Base-by-base conservation (phyloP, 176 grass and related monocot genomes). In the Avena sativa region DNA sequence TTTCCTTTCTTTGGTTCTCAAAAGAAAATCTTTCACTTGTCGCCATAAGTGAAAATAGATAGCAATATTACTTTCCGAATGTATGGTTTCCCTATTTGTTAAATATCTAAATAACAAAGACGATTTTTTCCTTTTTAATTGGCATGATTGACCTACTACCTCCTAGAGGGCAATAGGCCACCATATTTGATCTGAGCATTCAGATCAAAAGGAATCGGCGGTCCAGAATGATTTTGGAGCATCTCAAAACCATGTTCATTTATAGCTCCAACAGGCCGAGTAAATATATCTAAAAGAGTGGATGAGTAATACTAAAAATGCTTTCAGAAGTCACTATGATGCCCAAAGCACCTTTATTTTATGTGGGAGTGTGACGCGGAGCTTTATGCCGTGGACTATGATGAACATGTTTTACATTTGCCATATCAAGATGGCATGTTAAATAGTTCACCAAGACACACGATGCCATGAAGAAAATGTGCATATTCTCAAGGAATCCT, bases 381-480 rank as follows among this genome's bases (percentile, higher is more conserved):
- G 26, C 3, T 66, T 75, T 61, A 57, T 64, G 8, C 17, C 23
- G 19, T 15, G 9, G 26, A 59, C 6, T 48, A 28, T 49, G 50
- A 43, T 15, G 47, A 74, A 25, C 49, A 73, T 40, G 56, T 52
- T 14, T 51, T 23, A 70, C n/a, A 12, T 34, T 82, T 58, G 10
- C 71, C 11, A 32, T 21, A 73, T 34, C 62, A 71, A 69, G 26
- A 83, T 78, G 20, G 26, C 19, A 53, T 65, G 17, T 26, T 28
- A 49, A 50, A 79, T 44, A 21, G 43, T 72, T 86, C 17, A 79
- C 15, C 15, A 61, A 28, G 55, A 78, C 32, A 78, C 74, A 77
- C 4, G 25, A 23, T 9, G 3, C 34, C 20, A 28, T 20, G 19
- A 85, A 20, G 32, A 55, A 67, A 78, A 63, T 6, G 82, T 67